Evolutionary conservation across 2,329 filamentous ascomycete genomes (phyloP), one percentile per base, ranked within the genome.

Genomic region (Trichophyton mentagrophytes): DNA sequence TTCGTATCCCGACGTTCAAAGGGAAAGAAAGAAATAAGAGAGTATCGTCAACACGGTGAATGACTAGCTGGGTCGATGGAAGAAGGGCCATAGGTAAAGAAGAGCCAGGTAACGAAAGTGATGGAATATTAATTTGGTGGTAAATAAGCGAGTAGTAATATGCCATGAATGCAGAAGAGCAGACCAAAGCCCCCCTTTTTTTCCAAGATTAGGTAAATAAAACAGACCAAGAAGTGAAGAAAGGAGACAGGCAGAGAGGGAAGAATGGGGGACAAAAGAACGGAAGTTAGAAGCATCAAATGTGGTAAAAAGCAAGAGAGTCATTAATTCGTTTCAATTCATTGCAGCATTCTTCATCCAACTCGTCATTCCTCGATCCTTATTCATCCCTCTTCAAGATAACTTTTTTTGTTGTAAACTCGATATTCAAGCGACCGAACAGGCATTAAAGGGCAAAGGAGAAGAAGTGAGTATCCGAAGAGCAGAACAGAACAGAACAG

Each of bases 151-250:
- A 20, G 44, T 20, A 47, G 11, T 13, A 47, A 22, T 47, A 22
- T 47, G 51, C 51, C 51, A 56, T 56, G 51, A 38, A 38, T 33
- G 51, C 27, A 56, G 42, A 57, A 59, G 59, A 33, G 46, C 59
- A 25, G 30, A 61, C 30, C 13, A 46, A n/a, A 59, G 17, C 8
- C 33, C 40, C 20, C 30, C 40, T 3, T 17, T 27, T 36, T 40
- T 46, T 44, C n/a, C 36, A 53, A 53, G 36, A 53, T 59, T 20
- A 33, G 17, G 27, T 30, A 30, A 30, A 30, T n/a, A 57, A 61
- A 49, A 51, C 46, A 57, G 15, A 49, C 9, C 20, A 62, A 30
- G 47, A 57, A 57, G 22, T 15, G 40, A 36, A 61, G 60, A 60
- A 30, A 58, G 33, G n/a, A 27, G 47, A 57, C 5, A 58, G 42